Base-by-base conservation (phyloP, 2,329 filamentous ascomycete genomes). In the Pyrenophora graminea region DNA sequence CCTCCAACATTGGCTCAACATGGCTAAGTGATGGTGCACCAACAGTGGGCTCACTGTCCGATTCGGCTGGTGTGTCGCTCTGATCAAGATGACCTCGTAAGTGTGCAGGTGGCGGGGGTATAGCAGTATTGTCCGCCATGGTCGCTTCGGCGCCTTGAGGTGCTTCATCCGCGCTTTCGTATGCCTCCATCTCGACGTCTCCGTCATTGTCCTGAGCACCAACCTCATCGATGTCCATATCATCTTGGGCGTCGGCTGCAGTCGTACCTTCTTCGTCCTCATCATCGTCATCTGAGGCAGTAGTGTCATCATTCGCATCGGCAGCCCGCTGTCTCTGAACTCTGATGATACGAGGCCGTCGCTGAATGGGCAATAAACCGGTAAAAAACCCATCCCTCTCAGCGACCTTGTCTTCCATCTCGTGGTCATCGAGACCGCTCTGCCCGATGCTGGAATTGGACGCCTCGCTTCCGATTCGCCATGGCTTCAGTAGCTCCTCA, bases 401-500 rank as follows among this genome's bases (percentile, higher is more conserved):
- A 62, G 45, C 76, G 67, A 72, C 65, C 60, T 74, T 58, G 58
- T 89, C 85, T 37, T 88, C 80, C 39, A 79, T 77, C 58, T 89
- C 85, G 62, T 95, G 90, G 65, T 96, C 91, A 68, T 94, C 88
- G 19, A 96, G 86, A 8, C 90, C 90, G 59, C 87, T 83, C 68
- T 85, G 83, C 12, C 90, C 91, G 55, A 94, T 86, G 55, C 85
- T 82, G 17, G 85, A 87, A 70, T 97, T 93, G 38, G 82, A 87
- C 6, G 88, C 94, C 48, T 85, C 82, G 68, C 94, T 97, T 5
- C 94, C 94, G 59, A 88, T 84, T 27, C 86, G 84, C 94, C 94
- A 99, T 1, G 89, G 84, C 61, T 87, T 88, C 54, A 99, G 84
- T 65, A 97, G 82, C 72, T 99, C 91, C 71, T 97, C 91, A 67